Evolutionary conservation across 2,329 filamentous ascomycete species (phyloP).

Genomic region (Fusarium begoniae): DNA sequence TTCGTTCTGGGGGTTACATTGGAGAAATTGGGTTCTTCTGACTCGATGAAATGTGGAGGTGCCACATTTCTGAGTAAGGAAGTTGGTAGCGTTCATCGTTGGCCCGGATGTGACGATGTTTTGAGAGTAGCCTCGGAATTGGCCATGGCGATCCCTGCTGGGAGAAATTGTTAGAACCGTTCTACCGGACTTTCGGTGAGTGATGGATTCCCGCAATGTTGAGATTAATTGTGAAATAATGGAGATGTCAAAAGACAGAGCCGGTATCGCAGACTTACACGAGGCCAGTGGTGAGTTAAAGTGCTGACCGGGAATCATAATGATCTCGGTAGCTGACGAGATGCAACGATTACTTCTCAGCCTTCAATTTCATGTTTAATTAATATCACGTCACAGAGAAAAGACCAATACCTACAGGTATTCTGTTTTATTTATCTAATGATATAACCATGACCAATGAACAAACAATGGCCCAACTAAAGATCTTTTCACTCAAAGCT

Average conservation of each 20-base stretch:
- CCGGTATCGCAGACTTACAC: not conserved
- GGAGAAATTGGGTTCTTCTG: not conserved
- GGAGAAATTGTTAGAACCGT: not conserved
- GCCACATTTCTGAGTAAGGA: slow-evolving; percentile 17
- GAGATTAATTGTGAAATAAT: not conserved
- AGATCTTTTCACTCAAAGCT: not conserved
- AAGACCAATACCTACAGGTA: too few species aligned
- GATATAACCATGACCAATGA: too few species aligned
- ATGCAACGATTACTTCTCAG: not conserved
- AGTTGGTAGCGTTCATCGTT: not conserved
- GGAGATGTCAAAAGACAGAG: not conserved
- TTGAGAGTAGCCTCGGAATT: not conserved
- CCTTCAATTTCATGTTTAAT: not conserved
- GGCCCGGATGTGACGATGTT: not conserved
- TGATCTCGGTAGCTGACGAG: not conserved
- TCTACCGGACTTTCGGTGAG: not conserved
- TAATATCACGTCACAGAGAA: rapidly evolving
- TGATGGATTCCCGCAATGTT: not conserved
- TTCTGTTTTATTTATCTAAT: not conserved
- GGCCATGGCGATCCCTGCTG: not conserved
- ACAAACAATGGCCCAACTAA: rapidly evolving
- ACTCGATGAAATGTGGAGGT: not conserved
- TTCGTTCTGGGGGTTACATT: slow-evolving; percentile 5
- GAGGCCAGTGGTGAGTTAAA: not conserved
- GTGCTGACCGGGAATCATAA: not conserved